phyloP scores from a whole-genome alignment of 2,329 filamentous ascomycete genomes.

The Bipolaris victoriae region DNA sequence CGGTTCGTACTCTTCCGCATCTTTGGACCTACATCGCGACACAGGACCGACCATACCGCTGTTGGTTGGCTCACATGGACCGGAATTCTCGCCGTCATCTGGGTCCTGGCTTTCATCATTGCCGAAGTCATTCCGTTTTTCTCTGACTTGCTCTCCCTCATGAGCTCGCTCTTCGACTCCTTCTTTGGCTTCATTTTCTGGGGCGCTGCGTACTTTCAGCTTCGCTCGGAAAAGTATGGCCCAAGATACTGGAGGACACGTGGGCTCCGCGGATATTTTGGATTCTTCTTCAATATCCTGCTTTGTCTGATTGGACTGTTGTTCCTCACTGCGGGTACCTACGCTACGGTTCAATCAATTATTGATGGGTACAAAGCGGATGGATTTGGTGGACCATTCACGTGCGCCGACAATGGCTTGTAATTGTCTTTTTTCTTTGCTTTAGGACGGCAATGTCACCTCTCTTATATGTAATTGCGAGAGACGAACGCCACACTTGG shows the following conservation, averaged over 20 bases:
- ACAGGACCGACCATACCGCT: slow-evolving; percentile 81
- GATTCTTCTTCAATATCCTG: slow-evolving; percentile 70
- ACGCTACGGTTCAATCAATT: slow-evolving; percentile 72
- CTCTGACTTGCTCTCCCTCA: slow-evolving; percentile 72
- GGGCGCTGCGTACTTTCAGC: slow-evolving; percentile 79
- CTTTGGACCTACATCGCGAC: slow-evolving; percentile 73
- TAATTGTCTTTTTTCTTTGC: slow-evolving; percentile 35
- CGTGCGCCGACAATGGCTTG: slow-evolving; percentile 72
- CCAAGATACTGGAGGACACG: slow-evolving; percentile 59
- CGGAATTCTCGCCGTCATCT: slow-evolving; percentile 73
- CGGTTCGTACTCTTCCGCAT: slow-evolving; percentile 92
- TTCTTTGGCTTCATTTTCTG: slow-evolving; percentile 97
- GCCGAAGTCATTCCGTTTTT: slow-evolving; percentile 95
- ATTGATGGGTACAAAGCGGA: slow-evolving; percentile 72
- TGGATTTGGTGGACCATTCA: slow-evolving; percentile 73
- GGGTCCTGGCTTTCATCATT: slow-evolving; percentile 91
- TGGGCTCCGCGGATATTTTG: slow-evolving; percentile 60
- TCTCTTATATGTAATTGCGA: no score
- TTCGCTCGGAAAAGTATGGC: slow-evolving; percentile 70
- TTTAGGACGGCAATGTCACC: background rate
- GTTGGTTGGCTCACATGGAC: slow-evolving; percentile 82
- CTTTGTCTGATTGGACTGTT: slow-evolving; percentile 79
- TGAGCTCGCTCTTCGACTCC: slow-evolving; percentile 90
- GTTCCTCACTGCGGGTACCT: slow-evolving; percentile 83
- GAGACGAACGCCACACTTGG: no score